Conservation (phyloP, 169 alveolate species). For the Cardiosporidium cionae region DNA sequence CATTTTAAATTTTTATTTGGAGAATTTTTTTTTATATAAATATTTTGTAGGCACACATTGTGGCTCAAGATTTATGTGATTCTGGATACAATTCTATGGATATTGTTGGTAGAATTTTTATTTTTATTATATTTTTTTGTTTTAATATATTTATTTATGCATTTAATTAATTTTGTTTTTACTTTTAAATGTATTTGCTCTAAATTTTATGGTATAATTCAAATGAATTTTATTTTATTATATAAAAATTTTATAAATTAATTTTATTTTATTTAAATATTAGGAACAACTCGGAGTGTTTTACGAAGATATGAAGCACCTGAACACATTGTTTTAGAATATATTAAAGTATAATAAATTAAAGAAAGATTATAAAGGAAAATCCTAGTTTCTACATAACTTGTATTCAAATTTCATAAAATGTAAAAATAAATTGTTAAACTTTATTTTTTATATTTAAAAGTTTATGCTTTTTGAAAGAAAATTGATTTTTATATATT, state of each 20-base stretch:
- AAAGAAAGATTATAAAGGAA: too few species aligned
- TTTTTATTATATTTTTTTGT: neutral
- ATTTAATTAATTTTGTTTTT: neutral
- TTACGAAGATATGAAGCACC: conserved; percentile 15
- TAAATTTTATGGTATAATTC: too few species aligned
- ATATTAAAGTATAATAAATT: conserved; percentile 8
- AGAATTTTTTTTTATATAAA: too few species aligned
- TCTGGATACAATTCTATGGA: neutral
- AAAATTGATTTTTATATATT: too few species aligned
- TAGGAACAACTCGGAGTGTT: conserved; percentile 17
- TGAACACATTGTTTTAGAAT: conserved; percentile 32
- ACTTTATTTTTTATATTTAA: too few species aligned
- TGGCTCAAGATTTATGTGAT: neutral
- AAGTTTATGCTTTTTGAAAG: too few species aligned
- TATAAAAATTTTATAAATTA: too few species aligned
- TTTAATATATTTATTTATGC: neutral
- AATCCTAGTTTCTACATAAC: neutral
- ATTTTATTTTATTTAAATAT: conserved; percentile 3
- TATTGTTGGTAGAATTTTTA: neutral
- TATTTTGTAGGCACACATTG: too few species aligned
- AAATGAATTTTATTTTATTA: too few species aligned
- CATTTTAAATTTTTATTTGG: too few species aligned
- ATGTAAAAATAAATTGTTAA: too few species aligned
- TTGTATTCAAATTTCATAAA: too few species aligned
- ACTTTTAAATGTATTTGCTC: neutral